Evolutionary conservation across 495 filamentous ascomycete species (phyloP).

Genomic region (Penicillium subrubescens): DNA sequence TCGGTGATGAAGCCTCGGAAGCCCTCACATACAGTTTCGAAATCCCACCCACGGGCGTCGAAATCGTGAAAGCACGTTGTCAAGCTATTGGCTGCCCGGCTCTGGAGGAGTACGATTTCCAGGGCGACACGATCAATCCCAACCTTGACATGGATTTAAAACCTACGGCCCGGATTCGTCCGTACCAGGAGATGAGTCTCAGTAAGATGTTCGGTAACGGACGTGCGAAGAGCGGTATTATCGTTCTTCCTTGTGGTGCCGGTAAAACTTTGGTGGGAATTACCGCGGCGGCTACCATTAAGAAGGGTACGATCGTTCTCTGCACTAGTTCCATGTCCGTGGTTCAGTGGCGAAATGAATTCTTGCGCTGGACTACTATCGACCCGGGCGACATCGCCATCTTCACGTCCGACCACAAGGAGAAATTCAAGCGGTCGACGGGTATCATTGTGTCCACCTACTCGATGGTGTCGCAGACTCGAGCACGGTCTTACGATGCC

Average conservation of each 20-base stretch:
- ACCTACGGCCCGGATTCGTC: conserved; percentile 39
- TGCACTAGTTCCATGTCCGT: conserved; percentile 98
- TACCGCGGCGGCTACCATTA: conserved; percentile 95
- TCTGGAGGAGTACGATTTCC: conserved; percentile 96
- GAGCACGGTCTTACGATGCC: conserved; percentile 84
- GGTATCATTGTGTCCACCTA: conserved; percentile 98
- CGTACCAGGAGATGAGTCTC: conserved; percentile 93
- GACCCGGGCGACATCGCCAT: conserved; percentile 89
- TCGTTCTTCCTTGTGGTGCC: conserved; percentile 94
- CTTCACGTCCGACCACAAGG: conserved; percentile 94
- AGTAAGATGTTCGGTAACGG: conserved; percentile 99
- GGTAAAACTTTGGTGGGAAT: conserved; percentile 98
- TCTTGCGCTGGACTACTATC: conserved; percentile 97
- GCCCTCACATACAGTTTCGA: conserved; percentile 93
- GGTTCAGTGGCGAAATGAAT: conserved; percentile 94
- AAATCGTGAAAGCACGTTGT: conserved; percentile 86
- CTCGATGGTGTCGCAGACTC: conserved; percentile 92
- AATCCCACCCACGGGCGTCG: conserved; percentile 74
- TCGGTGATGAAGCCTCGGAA: conserved; percentile 82
- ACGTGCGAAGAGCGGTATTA: conserved; percentile 93
- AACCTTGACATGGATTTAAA: conserved; percentile 92
- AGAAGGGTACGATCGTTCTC: conserved; percentile 91
- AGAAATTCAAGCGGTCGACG: conserved; percentile 82
- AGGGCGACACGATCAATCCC: conserved; percentile 87
- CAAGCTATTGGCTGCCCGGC: conserved; percentile 84